Conservation (phyloP, 2,329 filamentous ascomycete genomes). For the Sphaerulina musiva region DNA sequence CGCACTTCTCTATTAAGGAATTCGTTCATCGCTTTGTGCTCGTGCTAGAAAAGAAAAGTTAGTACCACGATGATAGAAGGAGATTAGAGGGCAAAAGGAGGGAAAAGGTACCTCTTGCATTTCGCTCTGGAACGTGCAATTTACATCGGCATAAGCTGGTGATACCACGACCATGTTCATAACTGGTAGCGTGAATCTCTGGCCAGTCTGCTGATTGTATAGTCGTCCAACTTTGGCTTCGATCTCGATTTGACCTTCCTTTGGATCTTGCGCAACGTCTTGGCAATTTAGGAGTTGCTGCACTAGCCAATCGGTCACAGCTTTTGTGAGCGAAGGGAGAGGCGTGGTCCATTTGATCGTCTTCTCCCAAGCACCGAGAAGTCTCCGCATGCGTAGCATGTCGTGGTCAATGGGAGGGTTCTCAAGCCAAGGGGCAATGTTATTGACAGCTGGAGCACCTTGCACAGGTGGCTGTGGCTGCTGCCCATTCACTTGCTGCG, state of each 20-base stretch:
- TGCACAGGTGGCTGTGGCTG: constrained; percentile 1
- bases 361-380: constrained; percentile 31
- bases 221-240: constrained; percentile 88
- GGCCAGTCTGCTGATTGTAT: constrained; percentile 63
- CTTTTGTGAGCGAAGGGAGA: constrained; percentile 21
- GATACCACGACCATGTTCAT: constrained; percentile 64
- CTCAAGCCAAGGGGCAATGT: constrained; percentile 3
- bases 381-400: constrained; percentile 21
- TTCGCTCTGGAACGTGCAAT: constrained; percentile 68
- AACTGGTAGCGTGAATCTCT: constrained; percentile 62
- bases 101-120: constrained; percentile 70
- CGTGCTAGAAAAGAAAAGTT: constrained; percentile 46
- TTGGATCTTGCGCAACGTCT: constrained; percentile 53
- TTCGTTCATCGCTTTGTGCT: constrained; percentile 77
- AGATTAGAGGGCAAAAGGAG: no score
- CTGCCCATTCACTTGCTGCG: constrained; percentile 7
- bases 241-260: constrained; percentile 75
- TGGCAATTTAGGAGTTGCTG: constrained; percentile 27
- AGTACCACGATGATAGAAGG: not conserved
- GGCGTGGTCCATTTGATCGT: constrained; percentile 26
- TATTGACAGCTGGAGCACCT: constrained; percentile 5
- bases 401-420: constrained; percentile 23
- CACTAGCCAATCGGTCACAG: constrained; percentile 28
- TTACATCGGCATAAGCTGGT: constrained; percentile 45
- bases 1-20: constrained; percentile 67